Evolutionary conservation across 2,329 filamentous ascomycete species (phyloP).

Genomic region (Fusarium tjaetaba): DNA sequence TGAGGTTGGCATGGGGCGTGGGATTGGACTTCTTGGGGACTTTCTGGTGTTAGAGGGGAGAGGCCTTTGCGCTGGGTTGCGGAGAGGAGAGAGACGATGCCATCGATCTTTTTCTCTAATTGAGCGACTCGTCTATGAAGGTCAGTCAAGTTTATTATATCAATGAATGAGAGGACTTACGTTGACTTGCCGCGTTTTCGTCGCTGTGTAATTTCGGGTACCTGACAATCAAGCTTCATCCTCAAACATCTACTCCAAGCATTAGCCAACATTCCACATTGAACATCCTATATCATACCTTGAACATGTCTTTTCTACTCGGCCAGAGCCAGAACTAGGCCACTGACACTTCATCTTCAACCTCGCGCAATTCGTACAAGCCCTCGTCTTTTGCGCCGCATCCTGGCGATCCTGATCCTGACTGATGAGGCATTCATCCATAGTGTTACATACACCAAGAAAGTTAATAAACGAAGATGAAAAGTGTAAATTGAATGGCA

Average conservation of each 20-base stretch:
- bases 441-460: not conserved
- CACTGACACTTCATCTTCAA: conserved; percentile 52
- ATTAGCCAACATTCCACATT: not conserved
- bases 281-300: conserved; percentile 27
- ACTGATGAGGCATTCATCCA: conserved; percentile 39
- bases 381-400: conserved; percentile 41
- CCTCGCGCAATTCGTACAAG: conserved; percentile 48
- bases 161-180: conserved; percentile 29
- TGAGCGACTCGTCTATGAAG: conserved; percentile 49
- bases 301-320: conserved; percentile 37
- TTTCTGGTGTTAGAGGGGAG: conserved; percentile 40
- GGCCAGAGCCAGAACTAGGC: conserved; percentile 38
- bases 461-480: not conserved
- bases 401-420: conserved; percentile 7
- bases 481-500: not conserved
- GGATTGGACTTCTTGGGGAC: conserved; percentile 20
- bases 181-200: conserved; percentile 51
- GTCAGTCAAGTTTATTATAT: not conserved
- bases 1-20: not conserved
- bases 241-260: conserved; percentile 46
- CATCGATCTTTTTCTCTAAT: conserved; percentile 54
- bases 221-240: conserved; percentile 47
- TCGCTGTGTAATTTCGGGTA: conserved; percentile 48
- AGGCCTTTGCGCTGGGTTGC: conserved; percentile 43
- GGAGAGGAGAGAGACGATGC: conserved; percentile 51